Conservation (phyloP, 306 rosid genomes). For the Acmispon strigosus region DNA sequence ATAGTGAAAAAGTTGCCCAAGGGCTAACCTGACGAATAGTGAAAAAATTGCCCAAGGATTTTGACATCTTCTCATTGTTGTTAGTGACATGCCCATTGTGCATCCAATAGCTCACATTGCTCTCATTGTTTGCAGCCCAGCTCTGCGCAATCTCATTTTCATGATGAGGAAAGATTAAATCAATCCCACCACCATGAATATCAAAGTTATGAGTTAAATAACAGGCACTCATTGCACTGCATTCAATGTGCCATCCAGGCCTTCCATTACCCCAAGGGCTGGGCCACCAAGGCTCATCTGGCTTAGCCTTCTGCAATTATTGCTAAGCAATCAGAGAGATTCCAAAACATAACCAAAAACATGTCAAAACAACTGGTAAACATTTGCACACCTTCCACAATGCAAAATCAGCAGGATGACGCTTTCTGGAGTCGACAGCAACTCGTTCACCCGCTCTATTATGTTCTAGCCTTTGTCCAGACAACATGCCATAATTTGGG, state of each 20-base stretch:
- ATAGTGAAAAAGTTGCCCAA: neutral
- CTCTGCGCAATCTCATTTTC: slow-evolving; percentile 97
- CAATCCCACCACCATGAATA: slow-evolving; percentile 98
- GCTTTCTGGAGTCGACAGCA: slow-evolving; percentile 81
- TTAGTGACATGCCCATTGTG: slow-evolving; percentile 96
- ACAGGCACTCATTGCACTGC: slow-evolving; percentile 98
- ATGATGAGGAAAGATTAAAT: slow-evolving; percentile 95
- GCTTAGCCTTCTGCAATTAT: slow-evolving; percentile 72
- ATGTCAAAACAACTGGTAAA: slow-evolving; percentile 12
- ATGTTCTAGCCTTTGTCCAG: slow-evolving; percentile 79
- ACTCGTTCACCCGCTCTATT: slow-evolving; percentile 93
- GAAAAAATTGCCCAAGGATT: slow-evolving; percentile 90
- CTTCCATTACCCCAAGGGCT: slow-evolving; percentile 98
- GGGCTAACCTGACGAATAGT: slow-evolving; percentile 80
- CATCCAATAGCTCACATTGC: slow-evolving; percentile 76
- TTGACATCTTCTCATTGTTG: slow-evolving; percentile 91
- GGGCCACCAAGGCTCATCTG: slow-evolving; percentile 96
- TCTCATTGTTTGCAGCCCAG: slow-evolving; percentile 77
- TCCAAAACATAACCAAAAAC: neutral
- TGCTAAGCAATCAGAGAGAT: neutral
- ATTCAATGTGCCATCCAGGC: slow-evolving; percentile 99
- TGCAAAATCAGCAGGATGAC: slow-evolving; percentile 84
- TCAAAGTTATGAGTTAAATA: slow-evolving; percentile 77
- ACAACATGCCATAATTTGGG: slow-evolving; percentile 73
- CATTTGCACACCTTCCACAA: slow-evolving; percentile 74